Evolutionary conservation across 768 basidiomycete species (phyloP), one percentile per base, ranked within the genome.

Genomic region (Leucocoprinus birnbaumii): DNA sequence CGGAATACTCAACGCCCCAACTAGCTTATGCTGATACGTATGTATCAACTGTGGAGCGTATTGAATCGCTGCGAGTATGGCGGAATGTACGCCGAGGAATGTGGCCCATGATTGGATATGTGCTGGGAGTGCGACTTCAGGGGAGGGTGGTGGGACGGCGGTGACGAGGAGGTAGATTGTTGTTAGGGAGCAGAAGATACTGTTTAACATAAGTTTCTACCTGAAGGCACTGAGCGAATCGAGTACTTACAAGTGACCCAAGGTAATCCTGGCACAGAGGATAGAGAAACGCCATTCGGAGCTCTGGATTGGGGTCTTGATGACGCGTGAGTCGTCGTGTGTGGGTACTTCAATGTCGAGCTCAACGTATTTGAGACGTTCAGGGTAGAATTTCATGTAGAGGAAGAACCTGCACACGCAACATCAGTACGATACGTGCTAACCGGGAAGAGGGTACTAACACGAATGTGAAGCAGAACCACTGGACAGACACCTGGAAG

Each of bases 351-450:
- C 59, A 21, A 64, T 41, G n/a, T 60, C 53, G 19, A 60, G 27
- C 37, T 58, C 53, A 22, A 63, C 46, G 65, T 86, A 90, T 71
- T 95, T 97, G 65, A 89, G 83, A 62, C 90, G 83, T 5, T 78
- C 71, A 0, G 97, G 97, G 67, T 92, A 98, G 75, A 94, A 98
- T 38, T 89, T 73, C 74, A 99, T 86, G 72, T 91, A 98, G 2
- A 99, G 82, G 0, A 95, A 78, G 55, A 98, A 77, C 42, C 95
- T 98, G 22, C 16, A 43, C 3, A n/a, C 6, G n/a, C n/a, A n/a
- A n/a, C n/a, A 24, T n/a, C 47, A 24, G 34, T 45, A 18, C 44
- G 4, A 16, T 11, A 10, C n/a, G 3, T 3, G 2, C 3, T 11
- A 31, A 11, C 11, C 31, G 31, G 11, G 31, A n/a, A 47, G 14